Conservation (phyloP, 306 rosid genomes). For the Gillenia trifoliata region DNA sequence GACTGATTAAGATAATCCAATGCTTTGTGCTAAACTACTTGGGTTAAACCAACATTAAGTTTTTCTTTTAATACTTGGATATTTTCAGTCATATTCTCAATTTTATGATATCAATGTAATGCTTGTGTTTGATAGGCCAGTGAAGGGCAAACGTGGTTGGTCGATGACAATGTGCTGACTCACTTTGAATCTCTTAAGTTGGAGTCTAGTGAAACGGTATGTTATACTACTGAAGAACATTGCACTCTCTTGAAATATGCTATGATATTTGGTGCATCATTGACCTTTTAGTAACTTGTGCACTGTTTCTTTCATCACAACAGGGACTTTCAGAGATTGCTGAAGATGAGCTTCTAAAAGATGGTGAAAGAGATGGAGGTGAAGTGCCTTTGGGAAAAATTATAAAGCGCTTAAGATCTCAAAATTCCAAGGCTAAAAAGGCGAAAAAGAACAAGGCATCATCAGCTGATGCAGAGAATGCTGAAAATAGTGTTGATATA, state of each 20-base stretch:
- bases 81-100: background rate
- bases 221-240: conserved; percentile 10
- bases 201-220: conserved; percentile 58
- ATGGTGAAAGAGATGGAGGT: conserved; percentile 53
- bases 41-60: background rate
- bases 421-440: conserved; percentile 55
- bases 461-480: conserved; percentile 36
- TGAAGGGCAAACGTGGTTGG: conserved; percentile 71
- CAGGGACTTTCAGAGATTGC: conserved; percentile 52
- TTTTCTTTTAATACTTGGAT: background rate
- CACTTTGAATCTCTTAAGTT: conserved; percentile 86
- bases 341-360: conserved; percentile 50
- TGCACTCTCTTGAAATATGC: conserved; percentile 5
- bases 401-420: conserved; percentile 60
- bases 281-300: conserved; percentile 20
- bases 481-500: conserved; percentile 61
- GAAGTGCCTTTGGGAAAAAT: conserved; percentile 73
- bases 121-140: conserved; percentile 41
- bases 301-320: conserved; percentile 9
- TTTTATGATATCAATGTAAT: conserved; percentile 2
- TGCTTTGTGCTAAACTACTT: background rate
- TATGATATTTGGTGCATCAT: conserved; percentile 17
- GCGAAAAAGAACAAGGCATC: conserved; percentile 47
- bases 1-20: background rate
- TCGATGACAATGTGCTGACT: conserved; percentile 55